These are phyloP conservation scores for Ophidiomyces ophidiicola DNA, from an alignment of 2,329 filamentous ascomycete species.

Conservation along the genomic window DNA sequence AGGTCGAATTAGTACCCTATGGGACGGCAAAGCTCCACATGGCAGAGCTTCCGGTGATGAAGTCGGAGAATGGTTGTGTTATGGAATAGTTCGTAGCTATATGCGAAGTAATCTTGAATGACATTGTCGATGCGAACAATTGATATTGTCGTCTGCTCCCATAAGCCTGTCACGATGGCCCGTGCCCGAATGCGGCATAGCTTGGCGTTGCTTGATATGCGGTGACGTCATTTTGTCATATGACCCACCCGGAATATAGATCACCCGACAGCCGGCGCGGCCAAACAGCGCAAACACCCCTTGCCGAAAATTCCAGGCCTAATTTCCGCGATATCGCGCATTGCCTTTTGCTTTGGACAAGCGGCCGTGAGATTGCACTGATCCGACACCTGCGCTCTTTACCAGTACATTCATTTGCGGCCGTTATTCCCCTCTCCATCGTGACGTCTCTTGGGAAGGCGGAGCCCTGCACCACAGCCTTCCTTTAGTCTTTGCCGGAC, in stretches of 20 bases:
- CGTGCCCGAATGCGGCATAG: not conserved
- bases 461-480: slow-evolving; percentile 4
- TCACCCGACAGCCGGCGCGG: not conserved
- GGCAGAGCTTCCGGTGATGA: slow-evolving; percentile 30
- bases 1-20: slow-evolving; percentile 35
- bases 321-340: not conserved
- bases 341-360: not conserved
- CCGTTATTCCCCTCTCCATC: slow-evolving; percentile 6
- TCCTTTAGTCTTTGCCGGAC: not conserved
- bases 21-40: slow-evolving; percentile 39
- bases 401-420: not conserved
- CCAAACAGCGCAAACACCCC: slow-evolving; percentile 6
- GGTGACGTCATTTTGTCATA: not conserved
- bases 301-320: not conserved
- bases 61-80: slow-evolving; percentile 10
- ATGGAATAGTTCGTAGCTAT: not conserved
- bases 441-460: slow-evolving; percentile 4
- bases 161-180: not conserved
- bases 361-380: not conserved
- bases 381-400: not conserved
- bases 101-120: not conserved
- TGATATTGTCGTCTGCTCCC: not conserved
- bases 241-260: not conserved
- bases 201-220: slow-evolving; percentile 2
- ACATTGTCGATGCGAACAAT: not conserved